Conservation (phyloP, 257 asterid species). For the Forsythia suspensa region DNA sequence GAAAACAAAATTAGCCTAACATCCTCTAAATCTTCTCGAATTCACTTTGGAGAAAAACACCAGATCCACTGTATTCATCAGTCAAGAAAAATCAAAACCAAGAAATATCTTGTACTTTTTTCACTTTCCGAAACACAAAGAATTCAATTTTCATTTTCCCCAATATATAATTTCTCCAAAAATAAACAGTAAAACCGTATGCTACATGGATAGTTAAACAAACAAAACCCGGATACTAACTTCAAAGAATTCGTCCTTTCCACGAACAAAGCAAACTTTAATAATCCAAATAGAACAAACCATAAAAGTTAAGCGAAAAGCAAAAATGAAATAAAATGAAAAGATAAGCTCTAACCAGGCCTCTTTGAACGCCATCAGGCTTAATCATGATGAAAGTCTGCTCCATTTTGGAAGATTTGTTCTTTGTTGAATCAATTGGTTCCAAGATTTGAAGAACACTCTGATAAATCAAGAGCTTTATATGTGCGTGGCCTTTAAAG, state of each 20-base stretch:
- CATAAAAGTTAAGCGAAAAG: not conserved
- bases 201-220: not conserved
- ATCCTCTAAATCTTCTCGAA: not conserved
- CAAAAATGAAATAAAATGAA: not conserved
- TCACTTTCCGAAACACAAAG: not conserved
- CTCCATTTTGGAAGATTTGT: slow-evolving; percentile 36
- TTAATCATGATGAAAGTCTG: slow-evolving; percentile 60
- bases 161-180: not conserved
- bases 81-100: not conserved
- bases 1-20: not conserved
- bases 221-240: not conserved
- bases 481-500: not conserved
- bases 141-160: not conserved
- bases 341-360: slow-evolving; percentile 33
- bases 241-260: not conserved
- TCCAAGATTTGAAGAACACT: not conserved
- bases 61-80: not conserved
- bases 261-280: not conserved
- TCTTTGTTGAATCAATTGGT: not conserved
- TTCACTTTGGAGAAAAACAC: not conserved
- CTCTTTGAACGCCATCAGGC: slow-evolving; percentile 63
- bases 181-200: not conserved
- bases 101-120: not conserved
- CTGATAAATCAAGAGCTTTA: not conserved
- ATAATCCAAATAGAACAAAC: not conserved